Percentiles rank a stretch among this genome's conserved stretches.
These are phyloP conservation scores for Dactylellina leptospora DNA, from an alignment of 2,329 filamentous ascomycete genomes.

Conservation along the genomic window DNA sequence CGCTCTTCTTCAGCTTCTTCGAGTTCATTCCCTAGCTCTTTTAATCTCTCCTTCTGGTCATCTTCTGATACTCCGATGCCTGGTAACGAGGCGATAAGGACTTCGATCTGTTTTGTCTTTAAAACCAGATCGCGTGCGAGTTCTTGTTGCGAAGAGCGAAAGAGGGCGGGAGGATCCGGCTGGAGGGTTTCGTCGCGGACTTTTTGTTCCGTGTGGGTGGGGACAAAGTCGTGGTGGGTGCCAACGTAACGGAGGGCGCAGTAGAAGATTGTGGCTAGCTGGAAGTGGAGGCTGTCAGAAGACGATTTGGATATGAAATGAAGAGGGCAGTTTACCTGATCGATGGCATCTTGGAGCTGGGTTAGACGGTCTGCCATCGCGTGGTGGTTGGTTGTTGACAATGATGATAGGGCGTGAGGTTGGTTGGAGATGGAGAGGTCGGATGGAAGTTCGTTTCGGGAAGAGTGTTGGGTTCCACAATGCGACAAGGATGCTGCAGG, in stretches of 20 bases:
- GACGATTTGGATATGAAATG: constrained; percentile 3
- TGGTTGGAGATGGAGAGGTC: constrained; percentile 6
- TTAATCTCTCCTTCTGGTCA: constrained; percentile 75
- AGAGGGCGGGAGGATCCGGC: constrained; percentile 58
- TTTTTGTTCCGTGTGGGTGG: constrained; percentile 65
- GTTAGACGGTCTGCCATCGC: constrained; percentile 79
- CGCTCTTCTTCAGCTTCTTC: constrained; percentile 71
- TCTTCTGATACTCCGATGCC: constrained; percentile 80
- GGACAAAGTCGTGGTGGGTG: constrained; percentile 73
- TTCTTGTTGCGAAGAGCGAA: constrained; percentile 74
- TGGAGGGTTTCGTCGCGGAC: constrained; percentile 54
- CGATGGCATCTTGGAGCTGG: constrained; percentile 83
- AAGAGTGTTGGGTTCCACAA: constrained; percentile 1
- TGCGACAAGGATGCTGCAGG: constrained; percentile 8
- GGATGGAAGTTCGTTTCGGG: constrained; percentile 11
- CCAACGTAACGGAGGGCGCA: constrained; percentile 73
- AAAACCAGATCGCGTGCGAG: constrained; percentile 78
- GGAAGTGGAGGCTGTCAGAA: neutral
- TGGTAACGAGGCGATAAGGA: constrained; percentile 76
- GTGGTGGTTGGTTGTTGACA: neutral
- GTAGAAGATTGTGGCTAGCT: constrained; percentile 76
- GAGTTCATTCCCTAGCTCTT: constrained; percentile 72
- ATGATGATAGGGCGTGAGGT: neutral
- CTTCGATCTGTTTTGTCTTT: constrained; percentile 84
- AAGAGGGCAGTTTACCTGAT: constrained; percentile 68